Percentiles rank a stretch among this genome's conserved stretches.
Conservation (phyloP, 2,329 filamentous ascomycete genomes). For the Meredithiella fracta region DNA sequence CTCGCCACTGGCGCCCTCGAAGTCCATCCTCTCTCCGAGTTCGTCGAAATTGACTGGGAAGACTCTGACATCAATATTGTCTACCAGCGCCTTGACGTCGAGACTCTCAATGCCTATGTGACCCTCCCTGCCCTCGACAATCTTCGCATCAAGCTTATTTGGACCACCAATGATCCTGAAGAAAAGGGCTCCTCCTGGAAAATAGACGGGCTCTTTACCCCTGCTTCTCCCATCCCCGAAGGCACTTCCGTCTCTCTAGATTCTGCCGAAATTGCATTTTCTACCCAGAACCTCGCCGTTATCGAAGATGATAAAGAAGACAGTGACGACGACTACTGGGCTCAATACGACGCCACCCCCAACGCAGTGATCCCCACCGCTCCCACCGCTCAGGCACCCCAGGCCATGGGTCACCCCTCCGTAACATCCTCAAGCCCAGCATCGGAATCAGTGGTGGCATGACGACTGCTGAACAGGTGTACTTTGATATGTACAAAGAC, state of each 20-base stretch:
- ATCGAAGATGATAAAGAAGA: constrained; percentile 15
- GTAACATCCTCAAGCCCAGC: neutral
- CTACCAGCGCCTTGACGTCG: constrained; percentile 54
- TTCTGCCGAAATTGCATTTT: constrained; percentile 4
- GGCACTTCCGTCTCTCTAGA: constrained; percentile 23
- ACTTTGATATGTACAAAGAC: constrained; percentile 60
- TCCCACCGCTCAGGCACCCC: constrained; percentile 17
- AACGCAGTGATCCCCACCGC: constrained; percentile 44
- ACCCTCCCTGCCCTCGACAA: constrained; percentile 25
- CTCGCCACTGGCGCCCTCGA: constrained; percentile 47
- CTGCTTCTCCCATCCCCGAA: neutral
- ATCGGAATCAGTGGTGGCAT: constrained; percentile 3
- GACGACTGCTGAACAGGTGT: constrained; percentile 45
- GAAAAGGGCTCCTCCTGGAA: constrained; percentile 51
- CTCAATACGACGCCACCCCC: constrained; percentile 36
- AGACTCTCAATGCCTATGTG: constrained; percentile 56
- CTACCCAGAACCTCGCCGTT: neutral
- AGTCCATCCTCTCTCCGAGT: constrained; percentile 66
- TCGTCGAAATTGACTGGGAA: constrained; percentile 58
- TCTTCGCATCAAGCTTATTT: constrained; percentile 45
- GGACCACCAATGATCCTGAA: constrained; percentile 49
- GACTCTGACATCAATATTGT: constrained; percentile 40
- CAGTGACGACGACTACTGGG: constrained; percentile 36
- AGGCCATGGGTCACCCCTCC: constrained; percentile 15
- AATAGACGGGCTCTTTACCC: constrained; percentile 37